Evolutionary conservation across 2,329 filamentous ascomycete genomes (phyloP).

Genomic region (Aureobasidium musti): DNA sequence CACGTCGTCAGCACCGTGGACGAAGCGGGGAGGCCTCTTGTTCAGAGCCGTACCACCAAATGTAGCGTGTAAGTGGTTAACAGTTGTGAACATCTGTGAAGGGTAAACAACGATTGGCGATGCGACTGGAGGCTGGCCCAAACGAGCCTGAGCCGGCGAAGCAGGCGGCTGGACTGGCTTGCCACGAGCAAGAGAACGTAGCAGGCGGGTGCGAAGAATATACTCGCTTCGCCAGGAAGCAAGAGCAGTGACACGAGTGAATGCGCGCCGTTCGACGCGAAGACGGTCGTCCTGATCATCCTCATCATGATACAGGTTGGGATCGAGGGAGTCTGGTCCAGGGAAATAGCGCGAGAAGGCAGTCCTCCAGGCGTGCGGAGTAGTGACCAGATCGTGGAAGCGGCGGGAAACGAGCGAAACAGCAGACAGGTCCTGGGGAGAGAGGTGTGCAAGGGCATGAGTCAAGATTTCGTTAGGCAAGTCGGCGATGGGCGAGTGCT

Average conservation of each 20-base stretch:
- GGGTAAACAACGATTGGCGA: slow-evolving; percentile 81
- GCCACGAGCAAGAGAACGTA: slow-evolving; percentile 78
- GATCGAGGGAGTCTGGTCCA: slow-evolving; percentile 62
- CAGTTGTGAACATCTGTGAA: slow-evolving; percentile 74
- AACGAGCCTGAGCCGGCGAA: slow-evolving; percentile 56
- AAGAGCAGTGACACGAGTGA: slow-evolving; percentile 76
- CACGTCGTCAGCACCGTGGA: slow-evolving; percentile 79
- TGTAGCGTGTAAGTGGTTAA: slow-evolving; percentile 77
- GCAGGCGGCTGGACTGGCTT: slow-evolving; percentile 65
- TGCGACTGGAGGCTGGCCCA: slow-evolving; percentile 62
- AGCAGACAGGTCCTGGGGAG: slow-evolving; percentile 77
- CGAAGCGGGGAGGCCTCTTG: slow-evolving; percentile 74
- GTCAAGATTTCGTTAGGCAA: slow-evolving; percentile 93
- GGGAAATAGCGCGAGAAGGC: slow-evolving; percentile 91
- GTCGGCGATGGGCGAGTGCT: slow-evolving; percentile 54
- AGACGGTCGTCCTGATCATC: slow-evolving; percentile 55
- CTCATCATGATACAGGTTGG: slow-evolving; percentile 46
- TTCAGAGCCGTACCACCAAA: slow-evolving; percentile 64
- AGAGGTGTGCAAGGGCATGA: slow-evolving; percentile 85
- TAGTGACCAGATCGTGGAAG: slow-evolving; percentile 84
- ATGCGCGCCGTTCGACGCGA: slow-evolving; percentile 73
- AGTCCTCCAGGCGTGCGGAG: slow-evolving; percentile 89
- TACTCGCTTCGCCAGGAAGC: slow-evolving; percentile 98
- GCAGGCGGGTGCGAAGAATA: slow-evolving; percentile 77
- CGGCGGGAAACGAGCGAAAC: slow-evolving; percentile 84